Evolutionary conservation across 306 rosid genomes (phyloP).

Genomic region (Vigna hirtella): DNA sequence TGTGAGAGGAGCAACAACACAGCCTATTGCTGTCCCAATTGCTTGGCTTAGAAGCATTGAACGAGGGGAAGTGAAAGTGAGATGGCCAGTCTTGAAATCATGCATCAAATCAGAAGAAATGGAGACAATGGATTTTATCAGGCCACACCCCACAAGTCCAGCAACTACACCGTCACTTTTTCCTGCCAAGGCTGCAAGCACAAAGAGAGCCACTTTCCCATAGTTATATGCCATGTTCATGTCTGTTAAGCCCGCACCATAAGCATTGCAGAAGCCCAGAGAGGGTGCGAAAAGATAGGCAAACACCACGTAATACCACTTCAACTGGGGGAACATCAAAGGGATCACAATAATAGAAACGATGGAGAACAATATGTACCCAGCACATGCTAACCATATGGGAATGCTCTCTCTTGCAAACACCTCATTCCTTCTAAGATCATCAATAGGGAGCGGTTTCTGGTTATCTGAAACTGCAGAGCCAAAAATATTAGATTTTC

Average conservation of each 20-base stretch:
- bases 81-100: constrained; percentile 93
- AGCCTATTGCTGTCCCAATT: constrained; percentile 92
- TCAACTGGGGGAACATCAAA: constrained; percentile 83
- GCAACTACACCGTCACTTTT: constrained; percentile 84
- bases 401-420: constrained; percentile 86
- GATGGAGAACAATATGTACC: constrained; percentile 73
- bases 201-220: constrained; percentile 96
- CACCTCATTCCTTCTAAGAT: constrained; percentile 77
- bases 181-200: constrained; percentile 80
- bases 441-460: constrained; percentile 58
- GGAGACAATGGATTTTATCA: constrained; percentile 91
- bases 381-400: constrained; percentile 75
- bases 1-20: constrained; percentile 87
- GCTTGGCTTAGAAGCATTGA: constrained; percentile 95
- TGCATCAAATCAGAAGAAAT: constrained; percentile 98
- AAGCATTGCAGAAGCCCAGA: constrained; percentile 98
- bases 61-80: constrained; percentile 91
- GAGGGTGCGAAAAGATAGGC: constrained; percentile 89
- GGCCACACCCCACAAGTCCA: constrained; percentile 93
- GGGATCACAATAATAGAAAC: constrained; percentile 83
- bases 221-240: constrained; percentile 98
- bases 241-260: constrained; percentile 96
- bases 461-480: constrained; percentile 59
- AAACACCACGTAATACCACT: constrained; percentile 85
- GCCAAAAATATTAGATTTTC: constrained; percentile 36